Conservation (phyloP, 1,284 basidiomycete genomes). For the Boletellus deceptivus region DNA sequence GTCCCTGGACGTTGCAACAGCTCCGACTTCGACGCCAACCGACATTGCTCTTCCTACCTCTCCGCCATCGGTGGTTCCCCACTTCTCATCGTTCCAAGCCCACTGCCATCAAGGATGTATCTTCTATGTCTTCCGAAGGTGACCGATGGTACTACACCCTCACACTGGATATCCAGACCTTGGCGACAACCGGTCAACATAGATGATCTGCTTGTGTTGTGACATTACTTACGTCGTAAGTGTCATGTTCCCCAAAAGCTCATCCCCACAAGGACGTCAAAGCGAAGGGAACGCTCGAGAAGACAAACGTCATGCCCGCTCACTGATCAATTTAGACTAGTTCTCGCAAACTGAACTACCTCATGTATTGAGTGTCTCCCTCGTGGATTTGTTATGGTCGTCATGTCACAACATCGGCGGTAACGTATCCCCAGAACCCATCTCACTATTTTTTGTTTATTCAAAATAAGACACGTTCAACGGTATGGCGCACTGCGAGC, state of each 20-base stretch:
- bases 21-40: slow-evolving; percentile 3
- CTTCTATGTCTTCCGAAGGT: slow-evolving; percentile 2
- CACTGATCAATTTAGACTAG: background rate
- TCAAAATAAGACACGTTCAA: no score
- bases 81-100: slow-evolving; percentile 4
- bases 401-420: no score
- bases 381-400: no score
- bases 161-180: slow-evolving; percentile 3
- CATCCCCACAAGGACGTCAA: background rate
- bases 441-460: no score
- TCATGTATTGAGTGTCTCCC: background rate
- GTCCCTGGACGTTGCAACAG: background rate
- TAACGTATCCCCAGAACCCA: no score
- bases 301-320: background rate
- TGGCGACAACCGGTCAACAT: background rate
- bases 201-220: background rate
- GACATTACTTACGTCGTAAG: slow-evolving; percentile 2
- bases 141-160: slow-evolving; percentile 4
- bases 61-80: background rate
- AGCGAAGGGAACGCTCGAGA: background rate
- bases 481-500: no score
- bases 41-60: slow-evolving; percentile 2
- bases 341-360: slow-evolving; percentile 1
- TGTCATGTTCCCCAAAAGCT: background rate
- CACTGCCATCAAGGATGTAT: slow-evolving; percentile 2